Evolutionary conservation across 2,329 filamentous ascomycete genomes (phyloP).

Genomic region (Metarhizium sp.): DNA sequence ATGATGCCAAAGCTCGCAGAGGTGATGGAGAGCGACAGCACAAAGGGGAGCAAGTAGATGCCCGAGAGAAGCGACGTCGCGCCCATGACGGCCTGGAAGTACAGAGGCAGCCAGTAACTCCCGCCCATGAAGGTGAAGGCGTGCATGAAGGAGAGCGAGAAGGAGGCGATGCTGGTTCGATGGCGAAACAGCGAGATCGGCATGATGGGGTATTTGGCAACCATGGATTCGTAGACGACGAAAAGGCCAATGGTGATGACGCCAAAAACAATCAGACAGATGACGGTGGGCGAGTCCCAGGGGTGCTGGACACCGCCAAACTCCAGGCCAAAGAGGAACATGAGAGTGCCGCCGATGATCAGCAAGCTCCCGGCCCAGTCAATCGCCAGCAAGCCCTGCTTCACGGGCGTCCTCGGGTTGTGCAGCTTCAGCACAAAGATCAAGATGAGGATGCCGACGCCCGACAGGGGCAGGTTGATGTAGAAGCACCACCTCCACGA

Average conservation of each 20-base stretch:
- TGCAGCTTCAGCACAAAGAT: slow-evolving; percentile 59
- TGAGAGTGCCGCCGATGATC: slow-evolving; percentile 69
- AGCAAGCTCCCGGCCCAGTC: slow-evolving; percentile 47
- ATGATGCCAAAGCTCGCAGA: slow-evolving; percentile 48
- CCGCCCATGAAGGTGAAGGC: slow-evolving; percentile 69
- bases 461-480: slow-evolving; percentile 48
- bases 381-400: slow-evolving; percentile 52
- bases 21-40: slow-evolving; percentile 54
- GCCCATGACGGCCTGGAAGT: slow-evolving; percentile 69
- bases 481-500: slow-evolving; percentile 65
- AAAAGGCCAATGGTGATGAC: slow-evolving; percentile 55
- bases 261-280: slow-evolving; percentile 72
- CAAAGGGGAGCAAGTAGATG: slow-evolving; percentile 64
- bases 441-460: slow-evolving; percentile 36
- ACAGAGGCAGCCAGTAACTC: slow-evolving; percentile 74
- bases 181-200: slow-evolving; percentile 62
- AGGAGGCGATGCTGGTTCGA: slow-evolving; percentile 54
- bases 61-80: slow-evolving; percentile 62
- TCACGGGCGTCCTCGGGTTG: slow-evolving; percentile 54
- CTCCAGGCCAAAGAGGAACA: slow-evolving; percentile 79
- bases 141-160: slow-evolving; percentile 62
- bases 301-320: slow-evolving; percentile 70
- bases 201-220: slow-evolving; percentile 71
- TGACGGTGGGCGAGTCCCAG: slow-evolving; percentile 65
- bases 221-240: slow-evolving; percentile 59